These are phyloP conservation scores for Phytophthora constricta DNA, from an alignment of 352 stramenopile species.

Conservation along the genomic window DNA sequence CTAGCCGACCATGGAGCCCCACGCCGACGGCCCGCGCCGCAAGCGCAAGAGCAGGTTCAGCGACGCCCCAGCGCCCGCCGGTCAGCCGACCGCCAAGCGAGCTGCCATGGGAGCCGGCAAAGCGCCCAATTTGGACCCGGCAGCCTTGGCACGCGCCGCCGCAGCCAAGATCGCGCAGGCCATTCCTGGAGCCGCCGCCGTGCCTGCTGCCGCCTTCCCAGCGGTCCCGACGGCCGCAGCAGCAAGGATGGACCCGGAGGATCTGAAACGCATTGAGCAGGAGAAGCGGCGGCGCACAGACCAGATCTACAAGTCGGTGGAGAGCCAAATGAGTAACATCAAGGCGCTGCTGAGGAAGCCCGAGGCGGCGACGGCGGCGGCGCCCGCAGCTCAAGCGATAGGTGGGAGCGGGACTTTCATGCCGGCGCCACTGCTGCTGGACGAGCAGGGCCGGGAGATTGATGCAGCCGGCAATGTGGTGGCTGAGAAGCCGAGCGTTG, in stretches of 20 bases:
- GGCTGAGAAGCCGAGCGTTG: slow-evolving; percentile 43
- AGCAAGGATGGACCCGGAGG: slow-evolving; percentile 27
- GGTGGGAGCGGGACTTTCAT: slow-evolving; percentile 53
- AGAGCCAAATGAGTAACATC: slow-evolving; percentile 85
- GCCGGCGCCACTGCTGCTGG: slow-evolving; percentile 77
- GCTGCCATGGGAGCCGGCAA: slow-evolving; percentile 3
- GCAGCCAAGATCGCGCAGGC: slow-evolving; percentile 78
- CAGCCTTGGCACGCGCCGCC: slow-evolving; percentile 69
- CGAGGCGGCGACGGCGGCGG: slow-evolving; percentile 16
- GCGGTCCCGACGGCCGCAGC: slow-evolving; percentile 2
- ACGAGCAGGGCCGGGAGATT: slow-evolving; percentile 81
- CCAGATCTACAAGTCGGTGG: slow-evolving; percentile 86
- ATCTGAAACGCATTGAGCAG: slow-evolving; percentile 49
- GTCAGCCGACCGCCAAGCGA: slow-evolving; percentile 27
- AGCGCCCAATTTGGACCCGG: slow-evolving; percentile 43
- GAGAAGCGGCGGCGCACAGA: slow-evolving; percentile 73
- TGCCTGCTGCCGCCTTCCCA: slow-evolving; percentile 1
- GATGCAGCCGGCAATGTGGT: slow-evolving; percentile 79
- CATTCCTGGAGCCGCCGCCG: slow-evolving; percentile 38
- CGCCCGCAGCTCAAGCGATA: neutral
- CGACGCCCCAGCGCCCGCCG: slow-evolving; percentile 45
- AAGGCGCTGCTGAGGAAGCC: slow-evolving; percentile 67
- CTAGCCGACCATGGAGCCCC: slow-evolving; percentile 30
- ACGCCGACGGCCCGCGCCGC: slow-evolving; percentile 45
- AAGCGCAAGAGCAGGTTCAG: slow-evolving; percentile 90